A percentile compares a stretch with the other conserved stretches of the same genome.
phyloP scores from a whole-genome alignment of 2,329 filamentous ascomycete genomes.

The Tolypocladium album region DNA sequence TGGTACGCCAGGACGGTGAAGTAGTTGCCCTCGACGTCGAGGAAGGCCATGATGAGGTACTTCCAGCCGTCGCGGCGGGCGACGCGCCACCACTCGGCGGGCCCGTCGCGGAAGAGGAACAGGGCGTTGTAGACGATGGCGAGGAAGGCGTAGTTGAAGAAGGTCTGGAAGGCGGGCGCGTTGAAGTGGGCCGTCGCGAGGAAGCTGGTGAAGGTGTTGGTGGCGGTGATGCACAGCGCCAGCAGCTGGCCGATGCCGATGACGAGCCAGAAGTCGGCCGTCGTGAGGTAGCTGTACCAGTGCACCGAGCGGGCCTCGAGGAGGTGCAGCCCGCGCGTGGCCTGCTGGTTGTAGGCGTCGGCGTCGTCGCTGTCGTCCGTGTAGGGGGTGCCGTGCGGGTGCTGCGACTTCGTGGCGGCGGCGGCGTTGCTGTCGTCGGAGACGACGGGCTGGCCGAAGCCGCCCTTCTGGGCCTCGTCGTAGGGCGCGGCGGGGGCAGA shows the following conservation, averaged over 20 bases:
- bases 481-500: background rate
- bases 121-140: conserved; percentile 71
- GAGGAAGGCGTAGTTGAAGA: conserved; percentile 89
- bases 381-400: too few species aligned
- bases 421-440: background rate
- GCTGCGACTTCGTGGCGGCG: background rate
- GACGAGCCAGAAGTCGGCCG: conserved; percentile 80
- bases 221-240: conserved; percentile 81
- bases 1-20: conserved; percentile 92
- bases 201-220: conserved; percentile 80
- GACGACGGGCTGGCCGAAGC: conserved; percentile 5
- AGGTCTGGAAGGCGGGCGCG: conserved; percentile 89
- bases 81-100: conserved; percentile 55
- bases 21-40: conserved; percentile 96
- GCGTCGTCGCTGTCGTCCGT: conserved; percentile 2
- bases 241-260: conserved; percentile 73
- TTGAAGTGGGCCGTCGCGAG: conserved; percentile 56
- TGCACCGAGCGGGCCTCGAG: conserved; percentile 42
- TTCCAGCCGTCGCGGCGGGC: conserved; percentile 73
- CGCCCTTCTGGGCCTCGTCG: conserved; percentile 5
- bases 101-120: conserved; percentile 70
- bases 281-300: conserved; percentile 69
- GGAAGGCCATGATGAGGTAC: conserved; percentile 84
- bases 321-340: conserved; percentile 40
- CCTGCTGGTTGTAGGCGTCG: conserved; percentile 18